These are phyloP conservation scores for Suillus weaverae DNA, from an alignment of 768 basidiomycete genomes.

Conservation along the genomic window DNA sequence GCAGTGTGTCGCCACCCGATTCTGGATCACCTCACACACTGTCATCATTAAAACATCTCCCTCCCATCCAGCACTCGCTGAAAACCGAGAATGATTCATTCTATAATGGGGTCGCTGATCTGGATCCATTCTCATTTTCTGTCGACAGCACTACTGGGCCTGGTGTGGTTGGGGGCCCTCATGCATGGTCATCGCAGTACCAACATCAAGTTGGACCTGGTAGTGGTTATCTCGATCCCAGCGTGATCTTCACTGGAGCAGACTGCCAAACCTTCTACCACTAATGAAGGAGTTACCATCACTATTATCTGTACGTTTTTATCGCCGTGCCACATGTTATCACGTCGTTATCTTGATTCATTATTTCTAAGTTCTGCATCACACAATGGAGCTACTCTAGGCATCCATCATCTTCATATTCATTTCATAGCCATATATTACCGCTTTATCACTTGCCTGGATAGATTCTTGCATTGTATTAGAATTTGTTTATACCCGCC, in stretches of 20 bases:
- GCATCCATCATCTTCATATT: neutral
- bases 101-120: constrained; percentile 42
- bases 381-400: neutral
- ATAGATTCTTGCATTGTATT: constrained; percentile 6
- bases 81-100: constrained; percentile 43
- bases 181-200: constrained; percentile 32
- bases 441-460: neutral
- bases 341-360: neutral
- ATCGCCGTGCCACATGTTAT: neutral
- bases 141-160: constrained; percentile 20
- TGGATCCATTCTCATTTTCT: constrained; percentile 54
- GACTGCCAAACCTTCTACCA: constrained; percentile 37
- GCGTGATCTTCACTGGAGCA: constrained; percentile 32
- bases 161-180: constrained; percentile 16
- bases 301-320: neutral
- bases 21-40: constrained; percentile 21
- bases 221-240: constrained; percentile 30
- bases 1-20: constrained; percentile 33
- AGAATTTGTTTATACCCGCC: neutral
- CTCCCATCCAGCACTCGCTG: constrained; percentile 14
- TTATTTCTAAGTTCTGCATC: constrained; percentile 1
- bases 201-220: constrained; percentile 24
- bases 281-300: constrained; percentile 15
- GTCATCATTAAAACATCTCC: constrained; percentile 6
- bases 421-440: constrained; percentile 3